Evolutionary conservation across 73 alveolate species (phyloP), one percentile per base, ranked within the genome.

Genomic region (Effrenium voratum): DNA sequence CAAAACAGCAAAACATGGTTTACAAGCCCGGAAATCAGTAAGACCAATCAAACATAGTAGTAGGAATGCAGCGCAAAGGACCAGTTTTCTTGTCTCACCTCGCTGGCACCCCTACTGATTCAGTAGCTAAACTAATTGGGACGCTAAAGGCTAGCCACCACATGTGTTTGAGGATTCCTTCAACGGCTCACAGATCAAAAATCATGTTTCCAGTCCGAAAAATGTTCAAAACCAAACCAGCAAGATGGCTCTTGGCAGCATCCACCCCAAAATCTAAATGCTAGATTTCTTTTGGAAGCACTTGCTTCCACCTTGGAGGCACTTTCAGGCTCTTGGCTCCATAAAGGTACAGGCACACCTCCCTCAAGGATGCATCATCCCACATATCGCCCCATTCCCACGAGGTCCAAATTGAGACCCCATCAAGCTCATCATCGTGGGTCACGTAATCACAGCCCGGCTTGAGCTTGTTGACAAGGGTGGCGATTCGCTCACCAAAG

Each of bases 311-410:
- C 5, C n/a, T 76, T 12, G 34, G 32, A 15, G 93, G 93, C 28
- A 82, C 26, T 28, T 50, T 52, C 5, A 82, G 19, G n/a, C 77
- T 8, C 5, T 34, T 32, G 26, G 77, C 76, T 2, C 93, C 93
- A 82, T 82, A 82, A 2, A 82, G 40, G 38, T 82, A 82, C 59
- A 36, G 15, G 76, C 32, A 2, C 46, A 82, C 16, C 5, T 41
- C 76, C 32, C 40, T 38, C 75, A 82, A 34, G 5, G 19, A 40
- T 0, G 93, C 93, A 82, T 82, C 93, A 22, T 5, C 8, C 77
- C 93, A 82, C 8, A 30, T 32, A 52, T 82, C 93, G 5, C 38
- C 77, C 77, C 47, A 50, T 24, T n/a, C 77, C 93, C 93, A 82
- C 28, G 59, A 32, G 38, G 47, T 16, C 93, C 93, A 82, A 10